Evolutionary conservation across 208 protist genomes (phyloP), one percentile per base, ranked within the genome.

Genomic region (Porcisia deanei): DNA sequence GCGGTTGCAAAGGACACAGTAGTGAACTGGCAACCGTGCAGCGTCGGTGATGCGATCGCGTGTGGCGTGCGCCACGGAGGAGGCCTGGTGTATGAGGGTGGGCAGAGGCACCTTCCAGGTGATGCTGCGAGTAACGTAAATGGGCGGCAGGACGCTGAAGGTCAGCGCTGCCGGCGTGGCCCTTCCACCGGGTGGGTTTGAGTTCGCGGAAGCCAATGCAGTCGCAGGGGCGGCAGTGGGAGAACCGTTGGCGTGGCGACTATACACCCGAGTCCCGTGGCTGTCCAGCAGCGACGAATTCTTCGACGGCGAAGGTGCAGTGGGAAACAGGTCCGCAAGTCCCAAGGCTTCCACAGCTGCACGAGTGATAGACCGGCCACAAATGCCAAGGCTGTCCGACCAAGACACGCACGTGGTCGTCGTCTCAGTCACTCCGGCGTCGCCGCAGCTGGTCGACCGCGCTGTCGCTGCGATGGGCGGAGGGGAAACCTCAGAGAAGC

Each of bases 101-200:
- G 87, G 87, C 52, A 94, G 75, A 10, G 80, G 64, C 34, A 90
- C 89, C 58, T 85, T 84, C 89, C 89, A 94, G 43, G 80, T 82
- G 25, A 94, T 76, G 45, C 85, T 82, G 66, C 82, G 79, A 25
- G 89, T 88, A 16, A 88, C 80, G 63, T 83, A 79, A 16, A 94
- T 71, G 3, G 85, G 85, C 7, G 75, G 80, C 8, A 88, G 49
- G 43, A 94, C 69, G 67, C 85, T 90, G 66, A 91, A 43, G 68
- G 65, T 82, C 49, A 71, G 34, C 22, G 25, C 52, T 61, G 57
- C 16, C 65, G 68, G 34, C 72, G 60, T 49, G 25, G 39, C 41
- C 63, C 39, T 30, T 20, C 22, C 63, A 52, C 34, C 22, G 3
- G 41, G 10, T 1, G 10, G 22, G 9, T 25, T 37, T 47, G 25